Conservation (phyloP, 2,329 filamentous ascomycete genomes). For the Ophiocordyceps robertsii region DNA sequence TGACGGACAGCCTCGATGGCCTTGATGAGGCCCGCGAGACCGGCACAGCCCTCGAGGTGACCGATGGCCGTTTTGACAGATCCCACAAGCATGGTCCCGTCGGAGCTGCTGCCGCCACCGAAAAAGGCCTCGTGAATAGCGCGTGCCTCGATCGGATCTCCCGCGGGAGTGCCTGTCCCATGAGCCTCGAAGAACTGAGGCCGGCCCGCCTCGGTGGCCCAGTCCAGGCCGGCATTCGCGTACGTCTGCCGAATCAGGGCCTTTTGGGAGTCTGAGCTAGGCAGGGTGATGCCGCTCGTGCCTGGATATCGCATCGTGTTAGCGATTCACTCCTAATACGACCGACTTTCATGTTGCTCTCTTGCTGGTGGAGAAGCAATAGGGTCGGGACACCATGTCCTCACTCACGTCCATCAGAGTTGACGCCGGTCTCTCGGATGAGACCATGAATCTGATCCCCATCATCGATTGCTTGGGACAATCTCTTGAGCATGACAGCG, state of each 20-base stretch:
- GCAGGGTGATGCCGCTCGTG: not conserved
- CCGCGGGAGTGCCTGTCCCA: constrained; percentile 23
- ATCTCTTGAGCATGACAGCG: constrained; percentile 28
- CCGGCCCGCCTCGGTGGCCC: constrained; percentile 5
- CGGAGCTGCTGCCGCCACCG: not conserved
- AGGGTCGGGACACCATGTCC: too few relatives aligned
- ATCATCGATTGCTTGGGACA: constrained; percentile 26
- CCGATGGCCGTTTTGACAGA: constrained; percentile 14
- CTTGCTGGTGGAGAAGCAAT: too few relatives aligned
- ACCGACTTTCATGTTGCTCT: too few relatives aligned
- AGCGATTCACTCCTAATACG: too few relatives aligned
- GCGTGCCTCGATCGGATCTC: constrained; percentile 12
- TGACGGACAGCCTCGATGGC: constrained; percentile 6
- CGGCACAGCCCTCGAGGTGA: constrained; percentile 12
- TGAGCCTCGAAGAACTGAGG: constrained; percentile 17
- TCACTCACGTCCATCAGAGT: constrained; percentile 22
- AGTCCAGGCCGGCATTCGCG: constrained; percentile 12
- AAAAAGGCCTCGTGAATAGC: constrained; percentile 27
- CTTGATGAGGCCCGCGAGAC: constrained; percentile 10
- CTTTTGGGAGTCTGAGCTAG: constrained; percentile 5
- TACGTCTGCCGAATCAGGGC: constrained; percentile 15
- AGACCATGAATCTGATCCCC: constrained; percentile 23
- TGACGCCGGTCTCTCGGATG: constrained; percentile 20
- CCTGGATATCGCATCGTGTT: constrained; percentile 1
- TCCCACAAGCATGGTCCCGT: constrained; percentile 6